Evolutionary conservation across 2,329 filamentous ascomycete species (phyloP), one percentile per base, ranked within the genome.

Genomic region (Canariomyces notabilis): DNA sequence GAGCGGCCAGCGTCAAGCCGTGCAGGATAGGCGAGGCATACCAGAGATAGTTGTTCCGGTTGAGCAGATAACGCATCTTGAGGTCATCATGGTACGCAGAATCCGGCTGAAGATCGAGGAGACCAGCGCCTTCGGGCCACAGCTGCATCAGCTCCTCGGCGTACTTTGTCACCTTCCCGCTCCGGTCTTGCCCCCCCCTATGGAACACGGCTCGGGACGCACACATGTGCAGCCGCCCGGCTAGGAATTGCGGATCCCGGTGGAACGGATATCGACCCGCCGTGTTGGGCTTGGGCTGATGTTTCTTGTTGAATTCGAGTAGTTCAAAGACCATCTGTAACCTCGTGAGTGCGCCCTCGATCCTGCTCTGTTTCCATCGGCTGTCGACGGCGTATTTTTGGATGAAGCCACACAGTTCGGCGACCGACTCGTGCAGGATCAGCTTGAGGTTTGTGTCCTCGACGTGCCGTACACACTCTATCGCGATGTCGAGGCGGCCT

Each of bases 381-480:
- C 59, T 63, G 36, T 62, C 56, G 46, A 69, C 53, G 36, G 76
- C 73, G 59, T 67, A 71, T 52, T 65, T 50, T 62, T 72, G 67
- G 37, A 72, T 50, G 44, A 52, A 63, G 41, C 59, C 56, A 51
- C 75, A 55, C 29, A 71, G 39, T 57, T 66, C 58, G 56, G 64
- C 64, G 50, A 71, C 65, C 47, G 60, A 64, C 57, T 75, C 71
- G 45, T 64, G 65, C 14, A 54, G 51, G 36, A 68, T 59, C 20
- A 80, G 63, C 32, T 59, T 52, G 53, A 77, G 63, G 5, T 68
- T 70, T 2, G 77, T 79, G 59, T 65, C 64, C 22, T 67, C 61
- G 44, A 65, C 67, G 53, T 67, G 64, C 54, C 71, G 71, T 34
- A 74, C 70, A 54, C 70, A 72, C 50, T 79, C 74, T 52, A 81